Conservation (phyloP, 352 stramenopile species). For the Peronospora farinosa region DNA sequence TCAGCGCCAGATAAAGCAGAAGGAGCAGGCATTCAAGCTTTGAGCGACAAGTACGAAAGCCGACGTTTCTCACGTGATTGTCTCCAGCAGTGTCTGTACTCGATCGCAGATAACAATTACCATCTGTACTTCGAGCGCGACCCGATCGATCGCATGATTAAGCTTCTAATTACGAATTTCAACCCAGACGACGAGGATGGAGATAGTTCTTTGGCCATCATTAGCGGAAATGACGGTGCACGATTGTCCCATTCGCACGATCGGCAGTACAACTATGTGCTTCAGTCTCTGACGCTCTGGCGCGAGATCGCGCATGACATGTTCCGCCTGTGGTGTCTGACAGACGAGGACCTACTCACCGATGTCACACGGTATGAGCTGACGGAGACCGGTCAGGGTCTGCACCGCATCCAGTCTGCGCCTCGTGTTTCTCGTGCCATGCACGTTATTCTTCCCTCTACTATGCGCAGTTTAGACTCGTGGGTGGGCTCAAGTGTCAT, state of each 20-base stretch:
- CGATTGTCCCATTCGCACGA: slow-evolving; percentile 92
- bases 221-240: slow-evolving; percentile 88
- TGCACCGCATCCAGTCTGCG: slow-evolving; percentile 91
- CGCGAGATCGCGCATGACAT: slow-evolving; percentile 94
- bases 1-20: slow-evolving; percentile 88
- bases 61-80: slow-evolving; percentile 56
- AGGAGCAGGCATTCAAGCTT: slow-evolving; percentile 87
- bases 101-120: slow-evolving; percentile 95
- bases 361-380: slow-evolving; percentile 80
- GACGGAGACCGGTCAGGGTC: slow-evolving; percentile 91
- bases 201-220: slow-evolving; percentile 89
- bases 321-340: slow-evolving; percentile 94
- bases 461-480: slow-evolving; percentile 59
- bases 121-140: slow-evolving; percentile 96
- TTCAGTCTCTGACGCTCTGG: slow-evolving; percentile 95
- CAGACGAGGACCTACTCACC: slow-evolving; percentile 89
- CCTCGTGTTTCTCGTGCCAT: slow-evolving; percentile 92
- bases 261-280: slow-evolving; percentile 94
- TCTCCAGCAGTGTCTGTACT: slow-evolving; percentile 94
- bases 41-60: slow-evolving; percentile 75
- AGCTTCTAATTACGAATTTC: slow-evolving; percentile 86
- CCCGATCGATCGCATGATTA: slow-evolving; percentile 94
- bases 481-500: slow-evolving; percentile 95
- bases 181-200: slow-evolving; percentile 57
- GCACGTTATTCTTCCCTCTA: slow-evolving; percentile 89